These are phyloP conservation scores for Evernia prunastri DNA, from an alignment of 495 filamentous ascomycete species.

Conservation along the genomic window DNA sequence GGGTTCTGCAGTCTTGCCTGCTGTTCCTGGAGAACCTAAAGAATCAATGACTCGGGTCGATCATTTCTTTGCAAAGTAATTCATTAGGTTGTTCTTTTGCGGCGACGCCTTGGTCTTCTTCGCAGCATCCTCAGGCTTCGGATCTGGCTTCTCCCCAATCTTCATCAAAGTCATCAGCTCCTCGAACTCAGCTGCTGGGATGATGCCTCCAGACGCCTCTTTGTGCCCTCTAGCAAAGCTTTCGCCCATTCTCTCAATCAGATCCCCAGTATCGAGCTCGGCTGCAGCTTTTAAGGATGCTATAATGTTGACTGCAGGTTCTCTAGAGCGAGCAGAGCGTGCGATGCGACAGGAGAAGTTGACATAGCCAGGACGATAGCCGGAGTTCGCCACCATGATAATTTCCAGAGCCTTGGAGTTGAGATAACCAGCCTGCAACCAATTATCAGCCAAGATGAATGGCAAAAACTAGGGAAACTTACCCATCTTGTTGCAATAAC, in stretches of 20 bases:
- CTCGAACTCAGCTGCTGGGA: conserved; percentile 48
- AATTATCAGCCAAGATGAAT: background rate
- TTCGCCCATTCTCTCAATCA: conserved; percentile 45
- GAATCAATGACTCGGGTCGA: background rate
- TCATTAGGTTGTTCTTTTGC: conserved; percentile 27
- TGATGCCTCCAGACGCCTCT: conserved; percentile 52
- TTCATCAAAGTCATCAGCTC: conserved; percentile 49
- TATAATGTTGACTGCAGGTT: conserved; percentile 51
- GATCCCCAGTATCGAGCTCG: conserved; percentile 33
- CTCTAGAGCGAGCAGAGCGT: conserved; percentile 37
- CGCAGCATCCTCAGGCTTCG: conserved; percentile 25
- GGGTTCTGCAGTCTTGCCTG: background rate
- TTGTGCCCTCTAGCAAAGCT: conserved; percentile 53
- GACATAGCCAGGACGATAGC: conserved; percentile 49
- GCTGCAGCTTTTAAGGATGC: conserved; percentile 42
- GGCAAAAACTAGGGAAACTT: background rate
- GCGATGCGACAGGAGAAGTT: conserved; percentile 55
- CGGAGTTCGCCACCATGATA: conserved; percentile 52
- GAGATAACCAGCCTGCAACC: conserved; percentile 38
- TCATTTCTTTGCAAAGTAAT: conserved; percentile 26
- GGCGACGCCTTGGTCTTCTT: conserved; percentile 12
- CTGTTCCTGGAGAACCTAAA: background rate
- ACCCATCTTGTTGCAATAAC: conserved; percentile 54
- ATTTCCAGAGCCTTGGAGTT: conserved; percentile 46
- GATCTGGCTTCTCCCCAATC: conserved; percentile 44